Percentiles rank a stretch among this genome's conserved stretches.
Evolutionary conservation across 129 eudicot species (phyloP).

Genomic region (Saposhnikovia divaricata): DNA sequence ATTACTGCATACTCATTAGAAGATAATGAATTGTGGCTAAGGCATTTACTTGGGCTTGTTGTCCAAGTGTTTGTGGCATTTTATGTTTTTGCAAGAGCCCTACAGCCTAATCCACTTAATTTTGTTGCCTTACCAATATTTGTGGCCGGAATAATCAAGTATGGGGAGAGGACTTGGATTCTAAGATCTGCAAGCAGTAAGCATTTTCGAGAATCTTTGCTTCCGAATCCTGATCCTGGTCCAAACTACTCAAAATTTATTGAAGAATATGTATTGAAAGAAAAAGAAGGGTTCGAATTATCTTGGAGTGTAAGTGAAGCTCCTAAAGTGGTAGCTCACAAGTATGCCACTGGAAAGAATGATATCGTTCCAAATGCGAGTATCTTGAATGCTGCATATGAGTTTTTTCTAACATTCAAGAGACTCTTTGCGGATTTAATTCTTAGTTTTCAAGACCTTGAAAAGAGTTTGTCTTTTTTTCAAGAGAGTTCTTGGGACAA

Average conservation of each 20-base stretch:
- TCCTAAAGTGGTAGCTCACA: slow-evolving; percentile 16
- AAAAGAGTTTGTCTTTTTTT: slow-evolving; percentile 23
- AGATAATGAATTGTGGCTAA: slow-evolving; percentile 41
- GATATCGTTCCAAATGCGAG: slow-evolving; percentile 10
- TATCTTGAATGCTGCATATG: slow-evolving; percentile 24
- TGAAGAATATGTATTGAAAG: slow-evolving; percentile 32
- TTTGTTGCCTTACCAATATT: slow-evolving; percentile 17
- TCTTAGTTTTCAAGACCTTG: slow-evolving; percentile 38
- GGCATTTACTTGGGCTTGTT: slow-evolving; percentile 25
- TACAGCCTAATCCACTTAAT: neutral
- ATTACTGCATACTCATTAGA: slow-evolving; percentile 37
- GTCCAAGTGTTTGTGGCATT: slow-evolving; percentile 19
- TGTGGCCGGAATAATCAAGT: slow-evolving; percentile 30
- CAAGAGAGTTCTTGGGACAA: slow-evolving; percentile 7
- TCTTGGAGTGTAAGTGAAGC: slow-evolving; percentile 11
- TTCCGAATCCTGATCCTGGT: slow-evolving; percentile 40
- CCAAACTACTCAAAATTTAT: slow-evolving; percentile 32
- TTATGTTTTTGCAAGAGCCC: slow-evolving; percentile 28
- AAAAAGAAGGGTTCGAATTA: slow-evolving; percentile 31
- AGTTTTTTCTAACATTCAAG: slow-evolving; percentile 29
- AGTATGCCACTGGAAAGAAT: slow-evolving; percentile 8
- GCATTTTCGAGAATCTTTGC: slow-evolving; percentile 30
- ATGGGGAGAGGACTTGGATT: slow-evolving; percentile 32
- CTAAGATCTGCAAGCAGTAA: slow-evolving; percentile 29
- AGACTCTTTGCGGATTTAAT: slow-evolving; percentile 42